These are phyloP conservation scores for Cyclotella atomus DNA, from an alignment of 108 stramenopile genomes.

Conservation along the genomic window DNA sequence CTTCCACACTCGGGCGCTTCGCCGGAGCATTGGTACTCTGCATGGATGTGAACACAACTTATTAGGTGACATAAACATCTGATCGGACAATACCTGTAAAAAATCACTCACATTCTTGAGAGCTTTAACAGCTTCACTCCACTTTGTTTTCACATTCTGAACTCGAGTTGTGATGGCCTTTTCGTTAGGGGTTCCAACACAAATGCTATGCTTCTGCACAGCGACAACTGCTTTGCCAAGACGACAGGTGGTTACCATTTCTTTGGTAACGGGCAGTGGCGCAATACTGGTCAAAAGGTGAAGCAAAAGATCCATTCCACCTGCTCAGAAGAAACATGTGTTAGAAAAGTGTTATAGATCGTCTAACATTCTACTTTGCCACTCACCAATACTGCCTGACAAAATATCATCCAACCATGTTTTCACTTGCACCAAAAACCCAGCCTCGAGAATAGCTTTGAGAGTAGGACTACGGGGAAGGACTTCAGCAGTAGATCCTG, in stretches of 20 bases:
- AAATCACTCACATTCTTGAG: conserved; percentile 50
- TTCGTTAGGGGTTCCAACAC: conserved; percentile 74
- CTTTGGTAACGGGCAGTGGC: conserved; percentile 82
- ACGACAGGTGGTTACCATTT: conserved; percentile 71
- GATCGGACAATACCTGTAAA: too few species aligned
- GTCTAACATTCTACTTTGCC: too few species aligned
- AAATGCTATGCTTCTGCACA: conserved; percentile 78
- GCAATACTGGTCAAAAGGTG: conserved; percentile 74
- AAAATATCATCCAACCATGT: conserved; percentile 85
- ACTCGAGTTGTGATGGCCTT: conserved; percentile 69
- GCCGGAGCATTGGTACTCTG: conserved; percentile 25
- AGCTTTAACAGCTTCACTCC: conserved; percentile 84
- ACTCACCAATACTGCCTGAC: conserved; percentile 65
- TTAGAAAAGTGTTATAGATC: neutral
- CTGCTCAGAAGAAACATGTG: conserved; percentile 19
- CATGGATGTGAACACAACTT: neutral
- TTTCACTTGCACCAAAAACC: conserved; percentile 66
- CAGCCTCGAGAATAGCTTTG: conserved; percentile 56
- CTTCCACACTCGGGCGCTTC: conserved; percentile 37
- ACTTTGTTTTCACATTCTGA: conserved; percentile 65
- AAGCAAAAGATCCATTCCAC: conserved; percentile 81
- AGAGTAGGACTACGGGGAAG: conserved; percentile 54
- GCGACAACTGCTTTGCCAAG: conserved; percentile 82
- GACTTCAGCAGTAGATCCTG: conserved; percentile 54
- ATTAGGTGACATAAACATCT: too few species aligned